Conservation (phyloP, 345 rosid genomes). For the Arabidopsis thaliana region TAIR10.1 NC_003070.9:3580001-3580500, state of each 20-base stretch:
- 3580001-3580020: neutral
- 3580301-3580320: conserved; percentile 21
- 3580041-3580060: too few relatives aligned
- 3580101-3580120: too few relatives aligned
- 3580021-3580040: too few relatives aligned
- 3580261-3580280: conserved; percentile 38
- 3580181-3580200: neutral
- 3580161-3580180: neutral
- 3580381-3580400: neutral
- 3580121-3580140: too few relatives aligned
- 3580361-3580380: conserved; percentile 16
- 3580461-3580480: conserved; percentile 31
- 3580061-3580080: too few relatives aligned
- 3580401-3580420: neutral
- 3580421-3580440: neutral
- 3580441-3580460: neutral
- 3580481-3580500: conserved; percentile 14
- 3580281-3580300: neutral
- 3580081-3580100: too few relatives aligned
- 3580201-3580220: conserved; percentile 21
- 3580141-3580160: too few relatives aligned
- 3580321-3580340: conserved; percentile 33
- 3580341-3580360: conserved; percentile 29
- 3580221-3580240: conserved; percentile 1
- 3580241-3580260: conserved; percentile 11